A percentile compares a stretch with the other conserved stretches of the same genome.
These are phyloP conservation scores for Cyclotella sp. DNA, from an alignment of 108 stramenopile species.

Conservation along the genomic window DNA sequence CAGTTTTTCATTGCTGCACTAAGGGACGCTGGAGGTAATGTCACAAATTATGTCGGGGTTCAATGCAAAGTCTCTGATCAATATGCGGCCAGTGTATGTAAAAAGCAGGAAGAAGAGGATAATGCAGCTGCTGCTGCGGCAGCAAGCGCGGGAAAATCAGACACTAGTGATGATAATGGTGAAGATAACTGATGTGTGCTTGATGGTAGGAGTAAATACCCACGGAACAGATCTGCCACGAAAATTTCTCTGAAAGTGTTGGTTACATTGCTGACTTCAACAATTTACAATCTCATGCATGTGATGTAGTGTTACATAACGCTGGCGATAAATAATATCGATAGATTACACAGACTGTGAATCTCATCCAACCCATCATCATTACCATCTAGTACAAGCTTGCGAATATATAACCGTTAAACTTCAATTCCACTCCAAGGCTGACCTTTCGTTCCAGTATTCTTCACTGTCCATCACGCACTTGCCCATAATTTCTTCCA, in stretches of 20 bases:
- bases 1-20: conserved; percentile 97
- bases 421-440: conserved; percentile 67
- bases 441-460: conserved; percentile 72
- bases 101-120: conserved; percentile 81
- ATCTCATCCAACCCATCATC: too few relatives aligned
- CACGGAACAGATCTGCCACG: background rate
- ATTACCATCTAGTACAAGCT: background rate
- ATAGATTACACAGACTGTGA: background rate
- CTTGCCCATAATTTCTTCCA: conserved; percentile 60
- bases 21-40: conserved; percentile 86
- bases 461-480: conserved; percentile 61
- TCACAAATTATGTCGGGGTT: conserved; percentile 98
- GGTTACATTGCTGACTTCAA: background rate
- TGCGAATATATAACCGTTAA: background rate
- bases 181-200: background rate
- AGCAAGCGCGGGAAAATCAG: conserved; percentile 6
- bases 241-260: background rate
- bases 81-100: conserved; percentile 87
- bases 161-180: background rate
- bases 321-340: background rate
- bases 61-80: conserved; percentile 94
- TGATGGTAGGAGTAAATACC: background rate
- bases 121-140: conserved; percentile 41
- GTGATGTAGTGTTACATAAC: background rate
- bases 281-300: conserved; percentile 10